Evolutionary conservation across 176 grass and related monocot genomes (phyloP).

Genomic region (Olyra latifolia): DNA sequence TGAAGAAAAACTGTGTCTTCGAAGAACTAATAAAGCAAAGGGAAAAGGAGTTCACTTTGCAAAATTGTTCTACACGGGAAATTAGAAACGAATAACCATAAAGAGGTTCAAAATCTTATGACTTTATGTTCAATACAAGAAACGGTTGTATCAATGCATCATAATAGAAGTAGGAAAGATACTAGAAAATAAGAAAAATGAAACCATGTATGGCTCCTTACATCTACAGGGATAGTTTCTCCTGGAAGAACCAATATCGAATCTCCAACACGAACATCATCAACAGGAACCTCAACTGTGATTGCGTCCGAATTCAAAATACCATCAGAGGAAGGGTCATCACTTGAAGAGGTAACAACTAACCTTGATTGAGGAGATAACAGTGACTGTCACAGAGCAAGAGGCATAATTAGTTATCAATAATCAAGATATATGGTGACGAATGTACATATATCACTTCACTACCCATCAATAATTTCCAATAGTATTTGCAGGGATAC

Average conservation of each 20-base stretch:
- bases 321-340: slow-evolving; percentile 50
- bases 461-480: not conserved
- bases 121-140: slow-evolving; percentile 10
- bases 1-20: not conserved
- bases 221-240: slow-evolving; percentile 96
- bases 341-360: slow-evolving; percentile 68
- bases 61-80: not conserved
- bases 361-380: slow-evolving; percentile 84
- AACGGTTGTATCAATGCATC: not conserved
- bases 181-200: slow-evolving; percentile 19
- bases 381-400: slow-evolving; percentile 71
- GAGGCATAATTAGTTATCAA: slow-evolving; percentile 24
- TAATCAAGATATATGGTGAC: slow-evolving; percentile 11
- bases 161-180: slow-evolving; percentile 4
- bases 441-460: not conserved
- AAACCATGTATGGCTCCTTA: slow-evolving; percentile 42
- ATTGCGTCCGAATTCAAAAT: slow-evolving; percentile 74
- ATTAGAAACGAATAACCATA: slow-evolving; percentile 1
- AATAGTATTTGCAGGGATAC: not conserved
- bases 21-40: not conserved
- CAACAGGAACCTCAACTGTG: slow-evolving; percentile 80
- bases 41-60: slow-evolving; percentile 16
- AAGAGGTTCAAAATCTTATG: not conserved
- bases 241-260: slow-evolving; percentile 87
- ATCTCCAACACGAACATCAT: slow-evolving; percentile 97